phyloP scores from a whole-genome alignment of 139 green algal species.

The Tetraselmis chui region DNA sequence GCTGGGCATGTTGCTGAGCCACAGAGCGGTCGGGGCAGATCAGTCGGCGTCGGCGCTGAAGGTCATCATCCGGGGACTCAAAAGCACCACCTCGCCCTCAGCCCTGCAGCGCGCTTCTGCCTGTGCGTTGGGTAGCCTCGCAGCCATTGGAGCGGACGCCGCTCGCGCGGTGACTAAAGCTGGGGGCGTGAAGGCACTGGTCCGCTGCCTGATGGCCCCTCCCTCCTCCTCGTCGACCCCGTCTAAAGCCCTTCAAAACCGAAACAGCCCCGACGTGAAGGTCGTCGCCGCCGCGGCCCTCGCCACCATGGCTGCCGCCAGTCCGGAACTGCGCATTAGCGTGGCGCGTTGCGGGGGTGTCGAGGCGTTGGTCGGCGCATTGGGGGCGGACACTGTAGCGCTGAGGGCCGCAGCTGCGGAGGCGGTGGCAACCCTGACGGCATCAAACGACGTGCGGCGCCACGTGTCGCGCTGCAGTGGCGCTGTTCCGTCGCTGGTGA shows the following conservation, averaged over 20 bases:
- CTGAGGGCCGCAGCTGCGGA: neutral
- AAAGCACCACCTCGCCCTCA: neutral
- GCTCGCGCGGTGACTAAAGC: neutral
- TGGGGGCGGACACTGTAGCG: neutral
- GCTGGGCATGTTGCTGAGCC: neutral
- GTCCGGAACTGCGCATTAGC: neutral
- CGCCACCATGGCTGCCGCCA: neutral
- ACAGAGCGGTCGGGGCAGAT: neutral
- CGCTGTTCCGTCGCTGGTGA: neutral
- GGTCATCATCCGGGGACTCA: neutral
- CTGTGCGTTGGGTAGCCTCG: neutral
- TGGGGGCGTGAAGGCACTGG: neutral
- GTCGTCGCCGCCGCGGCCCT: neutral
- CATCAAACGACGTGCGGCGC: neutral
- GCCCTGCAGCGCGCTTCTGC: neutral
- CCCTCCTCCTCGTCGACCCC: neutral
- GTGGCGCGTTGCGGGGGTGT: neutral
- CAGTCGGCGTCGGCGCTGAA: neutral
- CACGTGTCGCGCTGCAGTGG: neutral
- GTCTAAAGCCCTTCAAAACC: no score
- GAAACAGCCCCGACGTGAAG: neutral
- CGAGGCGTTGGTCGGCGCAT: neutral
- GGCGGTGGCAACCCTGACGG: neutral
- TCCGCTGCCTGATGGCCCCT: neutral
- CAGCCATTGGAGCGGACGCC: neutral